phyloP scores from a whole-genome alignment of 2,329 filamentous ascomycete species.

The Venturia nashicola region DNA sequence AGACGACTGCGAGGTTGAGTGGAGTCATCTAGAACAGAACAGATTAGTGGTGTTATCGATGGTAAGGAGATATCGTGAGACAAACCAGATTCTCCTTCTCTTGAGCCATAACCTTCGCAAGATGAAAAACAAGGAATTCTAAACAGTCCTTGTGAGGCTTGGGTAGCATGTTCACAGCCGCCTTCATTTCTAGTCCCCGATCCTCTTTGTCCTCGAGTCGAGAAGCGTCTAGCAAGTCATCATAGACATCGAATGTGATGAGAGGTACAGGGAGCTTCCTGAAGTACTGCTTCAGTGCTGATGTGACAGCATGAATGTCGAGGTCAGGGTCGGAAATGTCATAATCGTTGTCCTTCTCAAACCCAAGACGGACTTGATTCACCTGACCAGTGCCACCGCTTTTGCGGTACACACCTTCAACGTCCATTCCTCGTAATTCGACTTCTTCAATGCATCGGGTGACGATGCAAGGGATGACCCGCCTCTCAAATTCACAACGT shows the following conservation, averaged over 20 bases:
- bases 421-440: conserved; percentile 84
- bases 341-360: conserved; percentile 73
- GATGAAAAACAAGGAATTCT: conserved; percentile 88
- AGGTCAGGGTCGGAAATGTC: conserved; percentile 90
- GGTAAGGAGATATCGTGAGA: conserved; percentile 12
- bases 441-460: conserved; percentile 94
- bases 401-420: conserved; percentile 96
- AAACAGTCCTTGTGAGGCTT: conserved; percentile 77
- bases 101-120: conserved; percentile 71
- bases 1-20: conserved; percentile 91
- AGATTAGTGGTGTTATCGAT: conserved; percentile 2
- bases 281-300: conserved; percentile 95
- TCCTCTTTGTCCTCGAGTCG: conserved; percentile 48
- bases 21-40: conserved; percentile 63
- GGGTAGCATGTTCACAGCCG: conserved; percentile 67
- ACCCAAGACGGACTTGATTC: conserved; percentile 80
- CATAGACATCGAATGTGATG: conserved; percentile 87
- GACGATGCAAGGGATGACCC: conserved; percentile 80
- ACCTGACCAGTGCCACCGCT: conserved; percentile 87
- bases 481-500: conserved; percentile 76
- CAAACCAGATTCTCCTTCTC: conserved; percentile 74
- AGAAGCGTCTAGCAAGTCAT: conserved; percentile 71
- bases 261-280: conserved; percentile 80
- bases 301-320: conserved; percentile 93
- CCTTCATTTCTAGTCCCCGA: conserved; percentile 58